These are phyloP conservation scores for Trichoderma pleuroti DNA, from an alignment of 2,329 filamentous ascomycete genomes.

Conservation along the genomic window DNA sequence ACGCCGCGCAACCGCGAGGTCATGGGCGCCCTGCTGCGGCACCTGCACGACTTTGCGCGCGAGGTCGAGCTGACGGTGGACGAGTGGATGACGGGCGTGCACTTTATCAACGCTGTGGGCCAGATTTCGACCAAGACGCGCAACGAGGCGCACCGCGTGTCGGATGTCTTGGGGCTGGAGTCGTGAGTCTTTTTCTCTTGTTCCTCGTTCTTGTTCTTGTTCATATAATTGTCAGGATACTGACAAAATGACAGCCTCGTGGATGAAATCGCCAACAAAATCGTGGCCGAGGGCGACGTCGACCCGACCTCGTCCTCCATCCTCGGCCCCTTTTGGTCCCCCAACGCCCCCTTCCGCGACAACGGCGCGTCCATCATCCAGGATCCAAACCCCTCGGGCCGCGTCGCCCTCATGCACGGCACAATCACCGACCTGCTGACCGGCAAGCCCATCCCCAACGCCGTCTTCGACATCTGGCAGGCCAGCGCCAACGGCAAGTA, in stretches of 20 bases:
- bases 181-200: slow-evolving; percentile 46
- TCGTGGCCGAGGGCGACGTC: slow-evolving; percentile 57
- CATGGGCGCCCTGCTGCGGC: slow-evolving; percentile 60
- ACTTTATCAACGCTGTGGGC: slow-evolving; percentile 72
- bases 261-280: slow-evolving; percentile 63
- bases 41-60: slow-evolving; percentile 75
- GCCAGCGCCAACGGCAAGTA: slow-evolving; percentile 72
- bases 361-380: slow-evolving; percentile 65
- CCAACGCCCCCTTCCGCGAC: slow-evolving; percentile 68
- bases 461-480: slow-evolving; percentile 77
- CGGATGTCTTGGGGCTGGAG: slow-evolving; percentile 70
- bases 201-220: too few relatives aligned
- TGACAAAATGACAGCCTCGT: slow-evolving; percentile 38
- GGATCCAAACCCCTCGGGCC: slow-evolving; percentile 54
- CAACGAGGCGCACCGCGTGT: slow-evolving; percentile 72
- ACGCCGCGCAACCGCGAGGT: slow-evolving; percentile 62
- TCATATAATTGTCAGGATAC: too few relatives aligned
- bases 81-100: slow-evolving; percentile 73
- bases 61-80: slow-evolving; percentile 73
- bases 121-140: slow-evolving; percentile 64
- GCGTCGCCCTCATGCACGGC: slow-evolving; percentile 66
- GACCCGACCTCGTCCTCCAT: slow-evolving; percentile 72
- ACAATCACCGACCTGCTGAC: slow-evolving; percentile 62
- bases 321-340: slow-evolving; percentile 75
- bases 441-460: slow-evolving; percentile 61